Conservation (phyloP, 2,329 filamentous ascomycete species). For the Aspergillus ochraceus region DNA sequence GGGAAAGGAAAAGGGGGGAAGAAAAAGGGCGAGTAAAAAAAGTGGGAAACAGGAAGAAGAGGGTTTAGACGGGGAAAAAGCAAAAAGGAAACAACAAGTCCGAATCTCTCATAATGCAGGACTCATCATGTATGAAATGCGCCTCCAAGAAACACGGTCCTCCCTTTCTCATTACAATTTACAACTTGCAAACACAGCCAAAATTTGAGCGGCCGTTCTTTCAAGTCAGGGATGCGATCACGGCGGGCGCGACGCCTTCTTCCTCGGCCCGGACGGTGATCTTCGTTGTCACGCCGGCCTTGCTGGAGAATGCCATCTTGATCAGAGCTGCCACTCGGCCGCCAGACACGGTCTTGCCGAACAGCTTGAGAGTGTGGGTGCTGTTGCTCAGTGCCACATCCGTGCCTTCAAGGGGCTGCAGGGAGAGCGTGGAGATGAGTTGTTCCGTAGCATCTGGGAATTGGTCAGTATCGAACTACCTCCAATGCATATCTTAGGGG, state of each 20-base stretch:
- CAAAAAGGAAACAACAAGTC: slow-evolving; percentile 16
- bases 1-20: slow-evolving; percentile 8
- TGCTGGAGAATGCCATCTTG: slow-evolving; percentile 90
- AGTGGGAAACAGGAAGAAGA: background rate
- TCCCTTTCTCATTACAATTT: slow-evolving; percentile 11
- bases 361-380: slow-evolving; percentile 91
- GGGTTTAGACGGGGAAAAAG: slow-evolving; percentile 5
- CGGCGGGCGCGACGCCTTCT: slow-evolving; percentile 79
- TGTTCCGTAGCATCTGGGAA: slow-evolving; percentile 85
- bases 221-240: slow-evolving; percentile 82
- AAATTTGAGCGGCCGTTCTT: background rate
- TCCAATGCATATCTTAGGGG: background rate
- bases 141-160: slow-evolving; percentile 14
- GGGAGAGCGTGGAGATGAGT: slow-evolving; percentile 78
- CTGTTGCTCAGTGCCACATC: slow-evolving; percentile 85
- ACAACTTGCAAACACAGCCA: slow-evolving; percentile 21
- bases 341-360: slow-evolving; percentile 91
- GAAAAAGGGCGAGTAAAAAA: slow-evolving; percentile 1
- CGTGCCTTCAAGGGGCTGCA: slow-evolving; percentile 92
- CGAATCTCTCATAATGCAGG: slow-evolving; percentile 23
- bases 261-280: slow-evolving; percentile 91
- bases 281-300: slow-evolving; percentile 94
- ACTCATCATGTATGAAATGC: slow-evolving; percentile 17
- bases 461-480: slow-evolving; percentile 24
- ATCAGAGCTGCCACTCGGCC: slow-evolving; percentile 85